These are phyloP conservation scores for Xylariaceae sp. DNA, from an alignment of 2,329 filamentous ascomycete species.

Conservation along the genomic window DNA sequence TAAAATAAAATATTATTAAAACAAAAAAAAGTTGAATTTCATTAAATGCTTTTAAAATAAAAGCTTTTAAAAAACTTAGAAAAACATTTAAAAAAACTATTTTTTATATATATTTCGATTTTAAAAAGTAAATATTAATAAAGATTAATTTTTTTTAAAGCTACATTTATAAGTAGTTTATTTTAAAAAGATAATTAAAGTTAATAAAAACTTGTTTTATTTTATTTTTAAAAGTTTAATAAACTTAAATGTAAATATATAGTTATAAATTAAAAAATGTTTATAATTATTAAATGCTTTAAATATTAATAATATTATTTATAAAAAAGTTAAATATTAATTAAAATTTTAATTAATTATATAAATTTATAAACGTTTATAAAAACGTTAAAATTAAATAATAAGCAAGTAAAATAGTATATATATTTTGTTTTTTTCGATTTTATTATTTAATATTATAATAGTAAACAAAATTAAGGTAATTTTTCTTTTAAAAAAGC, in stretches of 20 bases:
- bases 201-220: slow-evolving; percentile 1
- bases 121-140: slow-evolving; percentile 9
- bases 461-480: neutral
- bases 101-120: neutral
- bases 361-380: neutral
- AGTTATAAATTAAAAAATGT: neutral
- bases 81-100: neutral
- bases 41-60: slow-evolving; percentile 7
- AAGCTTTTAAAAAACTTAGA: neutral
- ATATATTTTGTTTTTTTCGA: neutral
- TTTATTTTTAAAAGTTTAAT: slow-evolving; percentile 4
- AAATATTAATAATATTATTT: neutral
- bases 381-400: neutral
- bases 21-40: slow-evolving; percentile 6
- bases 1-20: slow-evolving; percentile 1
- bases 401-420: neutral
- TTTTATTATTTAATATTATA: neutral
- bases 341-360: neutral
- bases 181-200: neutral
- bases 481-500: neutral
- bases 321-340: neutral
- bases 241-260: neutral
- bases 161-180: neutral
- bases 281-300: neutral
- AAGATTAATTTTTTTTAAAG: neutral